Base-by-base conservation (phyloP, 176 grass and related monocot species). In the Bolboschoenus planiculmis region DNA sequence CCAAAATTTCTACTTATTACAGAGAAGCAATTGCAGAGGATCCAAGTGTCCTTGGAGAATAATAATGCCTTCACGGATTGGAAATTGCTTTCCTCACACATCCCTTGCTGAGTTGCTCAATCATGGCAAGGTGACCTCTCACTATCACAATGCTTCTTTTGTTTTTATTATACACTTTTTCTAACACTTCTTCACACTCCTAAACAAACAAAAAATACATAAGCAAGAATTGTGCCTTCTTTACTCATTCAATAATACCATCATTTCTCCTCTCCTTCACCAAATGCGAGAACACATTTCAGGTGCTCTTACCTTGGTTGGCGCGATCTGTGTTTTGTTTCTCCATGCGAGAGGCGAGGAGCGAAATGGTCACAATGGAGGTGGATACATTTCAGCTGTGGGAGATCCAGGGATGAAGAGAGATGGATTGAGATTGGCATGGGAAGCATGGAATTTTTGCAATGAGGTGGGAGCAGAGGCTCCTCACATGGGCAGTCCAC, bases 391-490 rank as follows among this genome's bases (percentile, higher is more conserved):
- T 14, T 94, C 95, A 53, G 92, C 90, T 1, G 85, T 97, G 4
- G 95, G 95, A 42, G 95, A 97, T 61, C 88, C 95, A 5, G 95
- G 88, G 8, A 97, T 97, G 95, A 83, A 81, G 61, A 88, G 86
- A 66, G 92, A 97, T 76, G 90, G 92, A 42, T 83, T 97, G 36
- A 91, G 88, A 56, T 85, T 94, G 24, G 92, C 92, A 7, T 92
- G 90, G 90, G 95, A 97, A 72, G 95, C 92, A 39, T 97, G 92
- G 95, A 94, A 94, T 75, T 94, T 94, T 79, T 97, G 95, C 83
- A 97, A 97, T 50, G 95, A 97, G 92, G 95, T 97, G 37, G 95
- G 95, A 20, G 55, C 39, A 30, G 95, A 97, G 80, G 90, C 95
- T 3, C 87, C 90, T 74, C 79, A 74, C 46, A 97, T 94, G 90